phyloP scores from a whole-genome alignment of 108 stramenopile species.

The Pseudonitzschia delicatissima region DNA sequence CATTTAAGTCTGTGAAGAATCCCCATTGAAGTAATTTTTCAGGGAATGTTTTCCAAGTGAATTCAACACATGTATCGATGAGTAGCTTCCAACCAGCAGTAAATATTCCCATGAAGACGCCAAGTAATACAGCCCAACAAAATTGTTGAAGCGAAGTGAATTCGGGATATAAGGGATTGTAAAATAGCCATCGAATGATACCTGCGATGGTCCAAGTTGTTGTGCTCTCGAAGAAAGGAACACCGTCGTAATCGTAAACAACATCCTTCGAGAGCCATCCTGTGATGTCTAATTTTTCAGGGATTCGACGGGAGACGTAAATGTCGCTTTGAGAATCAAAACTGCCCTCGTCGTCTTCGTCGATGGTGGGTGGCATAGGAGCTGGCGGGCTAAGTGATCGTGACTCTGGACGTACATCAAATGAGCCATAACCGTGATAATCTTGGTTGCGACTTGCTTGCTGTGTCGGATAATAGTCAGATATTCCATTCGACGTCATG shows the following conservation, averaged over 20 bases:
- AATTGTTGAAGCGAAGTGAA: conserved; percentile 60
- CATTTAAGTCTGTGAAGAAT: conserved; percentile 47
- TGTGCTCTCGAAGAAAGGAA: conserved; percentile 28
- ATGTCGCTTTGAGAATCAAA: background rate
- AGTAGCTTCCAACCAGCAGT: conserved; percentile 49
- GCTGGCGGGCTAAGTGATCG: too few relatives aligned
- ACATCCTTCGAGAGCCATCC: conserved; percentile 22
- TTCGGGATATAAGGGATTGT: conserved; percentile 51
- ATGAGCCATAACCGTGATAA: background rate
- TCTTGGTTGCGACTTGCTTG: background rate
- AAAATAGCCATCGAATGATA: conserved; percentile 33
- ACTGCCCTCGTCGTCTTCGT: background rate
- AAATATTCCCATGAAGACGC: conserved; percentile 49
- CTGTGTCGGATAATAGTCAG: conserved; percentile 2
- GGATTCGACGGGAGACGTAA: background rate
- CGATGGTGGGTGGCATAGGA: background rate
- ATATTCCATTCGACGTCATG: background rate
- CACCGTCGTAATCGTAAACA: conserved; percentile 14
- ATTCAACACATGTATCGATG: conserved; percentile 48
- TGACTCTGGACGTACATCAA: background rate
- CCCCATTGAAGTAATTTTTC: conserved; percentile 36
- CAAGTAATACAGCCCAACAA: conserved; percentile 53
- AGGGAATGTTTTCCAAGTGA: conserved; percentile 49
- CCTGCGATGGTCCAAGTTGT: conserved; percentile 20
- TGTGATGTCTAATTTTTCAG: conserved; percentile 12